Base-by-base conservation (phyloP, 495 filamentous ascomycete genomes). In the Friedmanniomyces endolithicus region DNA sequence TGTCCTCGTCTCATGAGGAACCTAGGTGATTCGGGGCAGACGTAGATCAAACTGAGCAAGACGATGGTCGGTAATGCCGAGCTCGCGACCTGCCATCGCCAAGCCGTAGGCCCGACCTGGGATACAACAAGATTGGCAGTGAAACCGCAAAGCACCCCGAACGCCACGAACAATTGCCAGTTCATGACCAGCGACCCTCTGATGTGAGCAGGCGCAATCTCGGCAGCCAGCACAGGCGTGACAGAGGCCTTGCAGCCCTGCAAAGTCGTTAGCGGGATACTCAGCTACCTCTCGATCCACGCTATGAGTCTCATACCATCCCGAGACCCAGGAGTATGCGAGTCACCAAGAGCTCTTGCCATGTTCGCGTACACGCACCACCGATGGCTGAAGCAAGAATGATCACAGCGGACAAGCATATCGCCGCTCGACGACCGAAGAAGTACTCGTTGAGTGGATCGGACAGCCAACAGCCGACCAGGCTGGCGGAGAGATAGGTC, bases 41-140 rank as follows among this genome's bases (percentile, higher is more conserved):
- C 76, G 27, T 71, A 82, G 52, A 86, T 78, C 31, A 80, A 78
- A 49, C 80, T 44, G 11, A 78, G 52, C 6, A 87, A 71, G 19
- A 82, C 81, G 23, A 87, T 60, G 11, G 84, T 80, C n/a, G 85
- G 84, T 48, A 87, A 78, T 64, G 85, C 85, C 7, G 80, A 78
- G 22, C 80, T 82, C 3, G 76, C 82, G 25, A 84, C 60, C 63
- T 85, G 82, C 17, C 83, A 66, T 50, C 82, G 68, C 82, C 82
- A 85, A 27, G 80, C 72, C 25, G 80, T 74, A 0, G 43, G 52
- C 3, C 79, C 80, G 22, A 74, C 69, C 40, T 80, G 64, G 31
- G 74, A 72, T 29, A 85, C 73, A 9, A 73, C 77, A 33, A 85
- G 62, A 61, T 84, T 84, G 11, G 82, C 80, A 52, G 70, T 71